A percentile compares a stretch with the other conserved stretches of the same genome.
Conservation (phyloP, 1,284 basidiomycete genomes). For the Neolentinus lepideus region DNA sequence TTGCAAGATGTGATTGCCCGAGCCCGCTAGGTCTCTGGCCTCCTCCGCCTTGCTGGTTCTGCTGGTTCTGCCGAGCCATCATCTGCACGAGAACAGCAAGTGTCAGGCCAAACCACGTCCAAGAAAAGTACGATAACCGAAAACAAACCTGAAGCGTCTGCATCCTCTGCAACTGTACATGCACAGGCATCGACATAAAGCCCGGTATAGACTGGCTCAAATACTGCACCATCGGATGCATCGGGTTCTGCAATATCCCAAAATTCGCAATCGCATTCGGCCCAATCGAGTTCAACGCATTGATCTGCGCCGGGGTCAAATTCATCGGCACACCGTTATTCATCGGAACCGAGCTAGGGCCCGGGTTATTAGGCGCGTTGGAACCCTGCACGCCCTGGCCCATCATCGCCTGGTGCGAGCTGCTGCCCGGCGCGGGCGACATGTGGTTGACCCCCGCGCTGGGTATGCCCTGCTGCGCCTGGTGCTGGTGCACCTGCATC, state of each 20-base stretch:
- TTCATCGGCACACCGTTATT: conserved; percentile 1
- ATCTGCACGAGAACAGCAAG: background rate
- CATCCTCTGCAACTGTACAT: conserved; percentile 53
- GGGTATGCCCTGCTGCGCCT: conserved; percentile 13
- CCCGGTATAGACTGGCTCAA: conserved; percentile 43
- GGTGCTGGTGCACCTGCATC: conserved; percentile 26
- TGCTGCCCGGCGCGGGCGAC: conserved; percentile 28
- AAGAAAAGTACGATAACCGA: conserved; percentile 5
- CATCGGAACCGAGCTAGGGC: background rate
- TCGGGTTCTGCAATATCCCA: conserved; percentile 45
- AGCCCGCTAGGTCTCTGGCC: background rate
- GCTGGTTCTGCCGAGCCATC: conserved; percentile 5
- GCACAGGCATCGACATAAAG: conserved; percentile 43
- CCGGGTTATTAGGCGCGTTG: background rate
- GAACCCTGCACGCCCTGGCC: background rate
- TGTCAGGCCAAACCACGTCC: background rate
- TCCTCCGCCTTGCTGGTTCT: background rate
- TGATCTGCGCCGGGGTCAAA: conserved; percentile 12
- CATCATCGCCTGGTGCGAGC: conserved; percentile 15
- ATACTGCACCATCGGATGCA: conserved; percentile 50
- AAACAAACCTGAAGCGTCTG: conserved; percentile 40
- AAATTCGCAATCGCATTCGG: conserved; percentile 35
- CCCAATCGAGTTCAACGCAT: conserved; percentile 20
- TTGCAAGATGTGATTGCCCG: background rate
- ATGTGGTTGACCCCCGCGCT: conserved; percentile 27